A percentile compares a stretch with the other conserved stretches of the same genome.
Evolutionary conservation across 331 rosid genomes (phyloP).

Genomic region (Spiraea crenata): DNA sequence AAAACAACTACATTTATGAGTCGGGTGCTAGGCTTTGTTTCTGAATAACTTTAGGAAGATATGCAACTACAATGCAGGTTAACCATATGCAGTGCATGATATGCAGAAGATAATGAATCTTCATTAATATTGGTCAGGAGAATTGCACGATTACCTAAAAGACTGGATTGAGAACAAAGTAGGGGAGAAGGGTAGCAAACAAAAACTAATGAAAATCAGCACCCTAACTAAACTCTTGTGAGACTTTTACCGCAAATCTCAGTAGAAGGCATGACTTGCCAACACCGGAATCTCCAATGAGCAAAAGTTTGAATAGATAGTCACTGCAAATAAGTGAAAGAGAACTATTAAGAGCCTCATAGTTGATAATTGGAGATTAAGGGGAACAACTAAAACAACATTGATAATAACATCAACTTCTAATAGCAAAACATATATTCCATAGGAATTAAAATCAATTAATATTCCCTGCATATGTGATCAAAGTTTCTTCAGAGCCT

Average conservation of each 20-base stretch:
- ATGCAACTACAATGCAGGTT: neutral
- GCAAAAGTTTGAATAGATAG: constrained; percentile 69
- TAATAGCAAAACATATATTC: neutral
- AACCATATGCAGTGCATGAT: neutral
- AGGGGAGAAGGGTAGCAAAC: neutral
- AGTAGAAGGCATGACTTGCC: constrained; percentile 82
- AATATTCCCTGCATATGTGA: neutral
- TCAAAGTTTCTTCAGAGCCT: neutral
- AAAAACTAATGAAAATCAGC: neutral
- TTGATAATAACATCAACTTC: neutral
- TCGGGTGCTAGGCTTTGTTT: neutral
- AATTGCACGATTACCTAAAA: neutral
- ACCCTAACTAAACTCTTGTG: neutral
- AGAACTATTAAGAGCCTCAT: neutral
- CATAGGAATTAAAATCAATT: neutral
- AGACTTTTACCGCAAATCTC: constrained; percentile 61
- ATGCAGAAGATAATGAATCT: neutral
- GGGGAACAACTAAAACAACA: neutral
- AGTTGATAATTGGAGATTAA: neutral
- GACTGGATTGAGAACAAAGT: neutral
- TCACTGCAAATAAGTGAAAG: constrained; percentile 40
- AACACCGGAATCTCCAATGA: constrained; percentile 80
- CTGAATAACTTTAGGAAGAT: neutral
- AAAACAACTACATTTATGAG: no score
- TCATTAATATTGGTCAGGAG: neutral